These are phyloP conservation scores for Aspergillus proliferans DNA, from an alignment of 2,329 filamentous ascomycete genomes.

Conservation along the genomic window DNA sequence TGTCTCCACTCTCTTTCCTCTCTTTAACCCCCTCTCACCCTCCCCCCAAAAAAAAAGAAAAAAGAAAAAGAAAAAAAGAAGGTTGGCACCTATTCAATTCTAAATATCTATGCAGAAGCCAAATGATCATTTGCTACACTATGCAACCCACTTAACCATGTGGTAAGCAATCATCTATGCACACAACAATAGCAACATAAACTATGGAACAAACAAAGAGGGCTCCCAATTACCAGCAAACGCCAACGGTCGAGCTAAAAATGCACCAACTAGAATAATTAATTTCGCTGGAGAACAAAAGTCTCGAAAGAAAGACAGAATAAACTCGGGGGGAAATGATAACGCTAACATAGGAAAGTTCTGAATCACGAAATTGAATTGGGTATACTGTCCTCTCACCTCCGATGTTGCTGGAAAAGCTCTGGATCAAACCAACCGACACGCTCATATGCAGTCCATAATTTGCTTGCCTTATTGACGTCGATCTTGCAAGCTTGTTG, in stretches of 20 bases:
- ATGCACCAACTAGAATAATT: background rate
- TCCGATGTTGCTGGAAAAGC: constrained; percentile 42
- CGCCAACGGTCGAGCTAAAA: background rate
- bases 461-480: constrained; percentile 91
- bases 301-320: background rate
- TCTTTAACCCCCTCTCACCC: no score
- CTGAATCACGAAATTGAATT: background rate
- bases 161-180: background rate
- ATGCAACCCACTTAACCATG: background rate
- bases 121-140: no score
- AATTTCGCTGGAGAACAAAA: background rate
- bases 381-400: constrained; percentile 11
- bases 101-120: no score
- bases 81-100: no score
- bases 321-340: background rate
- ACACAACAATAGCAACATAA: background rate
- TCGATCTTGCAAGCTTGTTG: constrained; percentile 98
- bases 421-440: constrained; percentile 70
- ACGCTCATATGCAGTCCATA: constrained; percentile 83
- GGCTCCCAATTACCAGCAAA: background rate
- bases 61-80: no score
- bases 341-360: background rate
- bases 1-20: no score
- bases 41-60: no score
- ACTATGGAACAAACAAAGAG: background rate